A percentile compares a stretch with the other conserved stretches of the same genome.
Conservation (phyloP, 148 eudicot genomes). For the Diospyros kaki region DNA sequence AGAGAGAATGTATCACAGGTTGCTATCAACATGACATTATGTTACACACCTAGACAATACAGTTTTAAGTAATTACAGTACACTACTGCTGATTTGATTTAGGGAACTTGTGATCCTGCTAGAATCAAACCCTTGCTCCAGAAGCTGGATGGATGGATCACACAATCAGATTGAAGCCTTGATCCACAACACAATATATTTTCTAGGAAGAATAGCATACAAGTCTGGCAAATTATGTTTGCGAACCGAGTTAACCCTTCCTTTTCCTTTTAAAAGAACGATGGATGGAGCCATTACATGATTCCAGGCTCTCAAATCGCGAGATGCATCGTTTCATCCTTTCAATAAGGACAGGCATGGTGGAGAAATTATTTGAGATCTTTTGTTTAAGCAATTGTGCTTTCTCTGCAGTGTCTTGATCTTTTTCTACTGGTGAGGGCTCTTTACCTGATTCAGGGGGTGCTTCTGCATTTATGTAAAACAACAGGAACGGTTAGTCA, state of each 20-base stretch:
- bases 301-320: conserved; percentile 49
- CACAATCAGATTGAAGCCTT: background rate
- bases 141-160: too few relatives aligned
- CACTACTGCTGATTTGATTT: background rate
- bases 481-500: background rate
- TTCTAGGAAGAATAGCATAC: background rate
- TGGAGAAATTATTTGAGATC: conserved; percentile 54
- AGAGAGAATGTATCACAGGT: background rate
- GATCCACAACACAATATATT: background rate
- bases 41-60: background rate
- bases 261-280: conserved; percentile 67
- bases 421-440: conserved; percentile 23
- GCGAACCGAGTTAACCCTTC: conserved; percentile 21
- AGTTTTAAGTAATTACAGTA: conserved; percentile 1
- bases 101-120: background rate
- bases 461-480: conserved; percentile 25
- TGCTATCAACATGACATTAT: background rate
- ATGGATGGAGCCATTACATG: conserved; percentile 41
- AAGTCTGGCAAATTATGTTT: background rate
- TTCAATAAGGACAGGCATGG: conserved; percentile 56
- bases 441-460: conserved; percentile 18
- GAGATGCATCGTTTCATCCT: conserved; percentile 59
- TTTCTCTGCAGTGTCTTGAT: conserved; percentile 33
- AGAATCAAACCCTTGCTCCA: too few relatives aligned
- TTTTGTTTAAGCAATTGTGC: conserved; percentile 51